Base-by-base conservation (phyloP, 306 rosid genomes). In the Morella rubra region DNA sequence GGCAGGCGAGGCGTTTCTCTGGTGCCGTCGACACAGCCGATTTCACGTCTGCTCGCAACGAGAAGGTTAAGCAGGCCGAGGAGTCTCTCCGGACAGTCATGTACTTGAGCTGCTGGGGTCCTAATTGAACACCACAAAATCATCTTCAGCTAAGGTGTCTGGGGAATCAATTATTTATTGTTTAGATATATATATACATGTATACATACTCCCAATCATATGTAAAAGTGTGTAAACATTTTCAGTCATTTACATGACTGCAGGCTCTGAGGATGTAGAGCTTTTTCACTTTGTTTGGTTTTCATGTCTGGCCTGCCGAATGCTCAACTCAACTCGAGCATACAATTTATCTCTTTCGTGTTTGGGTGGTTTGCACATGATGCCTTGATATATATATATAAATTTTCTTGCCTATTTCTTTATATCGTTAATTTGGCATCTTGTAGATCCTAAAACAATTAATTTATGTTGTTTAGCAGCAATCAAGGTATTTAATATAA, bases 41-140 rank as follows among this genome's bases (percentile, higher is more conserved):
- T 47, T 61, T 49, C 52, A 81, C 75, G 24, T 62, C 75, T 10
- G 8, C 74, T 49, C 76, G 82, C 1, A 66, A 42, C 44, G 90
- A 89, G 0, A 81, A 81, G 71, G 50, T 68, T 2, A 87, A 82
- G 65, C 85, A 75, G 9, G 91, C 94, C 0, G 98, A 93, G 83
- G 88, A 93, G 51, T 89, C 98, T 75, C 80, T 91, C 4, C 71
- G 98, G 51, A 90, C 84, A 7, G 83, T 93, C 69, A 88, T 93
- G 98, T 93, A 69, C 79, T 83, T 93, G 83, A 93, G 98, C 52
- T 93, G 93, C 37, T 93, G 98, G 98, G 96, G 83, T 74, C 94
- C 96, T 44, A 89, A 84, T 54, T 92, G 75, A 77, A 20, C 3
- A 47, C 5, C 27, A 8, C 8, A 19, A 42, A 18, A 32, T 32